Conservation (phyloP, 2,329 filamentous ascomycete species). For the Phyllosticta paracitricarpa region DNA sequence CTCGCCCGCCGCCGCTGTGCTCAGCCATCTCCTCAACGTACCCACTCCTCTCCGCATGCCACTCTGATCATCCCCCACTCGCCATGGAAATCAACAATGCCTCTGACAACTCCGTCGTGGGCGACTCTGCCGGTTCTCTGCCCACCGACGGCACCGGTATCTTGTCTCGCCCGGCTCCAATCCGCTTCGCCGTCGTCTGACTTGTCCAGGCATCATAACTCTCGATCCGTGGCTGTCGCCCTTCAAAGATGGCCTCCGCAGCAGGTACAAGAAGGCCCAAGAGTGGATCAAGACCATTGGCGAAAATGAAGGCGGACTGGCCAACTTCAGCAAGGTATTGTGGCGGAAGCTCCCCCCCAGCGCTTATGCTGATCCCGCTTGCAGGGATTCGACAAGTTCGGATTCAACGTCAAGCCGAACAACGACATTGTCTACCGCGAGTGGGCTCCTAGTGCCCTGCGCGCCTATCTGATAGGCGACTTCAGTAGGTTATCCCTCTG, state of each 20-base stretch:
- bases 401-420: slow-evolving; percentile 70
- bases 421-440: slow-evolving; percentile 86
- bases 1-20: not conserved
- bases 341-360: not conserved
- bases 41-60: not conserved
- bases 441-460: slow-evolving; percentile 85
- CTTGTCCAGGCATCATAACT: slow-evolving; percentile 62
- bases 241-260: slow-evolving; percentile 66
- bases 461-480: slow-evolving; percentile 82
- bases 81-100: slow-evolving; percentile 28
- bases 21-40: slow-evolving; percentile 5
- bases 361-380: slow-evolving; percentile 2
- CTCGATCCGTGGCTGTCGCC: slow-evolving; percentile 86
- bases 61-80: not conserved
- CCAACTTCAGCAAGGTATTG: slow-evolving; percentile 74
- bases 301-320: slow-evolving; percentile 74
- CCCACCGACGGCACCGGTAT: slow-evolving; percentile 65
- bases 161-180: slow-evolving; percentile 14
- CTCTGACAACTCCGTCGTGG: slow-evolving; percentile 35
- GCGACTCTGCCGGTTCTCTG: slow-evolving; percentile 39
- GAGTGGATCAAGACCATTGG: slow-evolving; percentile 81
- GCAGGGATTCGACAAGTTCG: slow-evolving; percentile 77
- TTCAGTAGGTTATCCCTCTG: slow-evolving; percentile 57
- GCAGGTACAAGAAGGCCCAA: slow-evolving; percentile 68
- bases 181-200: slow-evolving; percentile 14